These are phyloP conservation scores for Phylloporus sp. DNA, from an alignment of 768 basidiomycete species.

Conservation along the genomic window DNA sequence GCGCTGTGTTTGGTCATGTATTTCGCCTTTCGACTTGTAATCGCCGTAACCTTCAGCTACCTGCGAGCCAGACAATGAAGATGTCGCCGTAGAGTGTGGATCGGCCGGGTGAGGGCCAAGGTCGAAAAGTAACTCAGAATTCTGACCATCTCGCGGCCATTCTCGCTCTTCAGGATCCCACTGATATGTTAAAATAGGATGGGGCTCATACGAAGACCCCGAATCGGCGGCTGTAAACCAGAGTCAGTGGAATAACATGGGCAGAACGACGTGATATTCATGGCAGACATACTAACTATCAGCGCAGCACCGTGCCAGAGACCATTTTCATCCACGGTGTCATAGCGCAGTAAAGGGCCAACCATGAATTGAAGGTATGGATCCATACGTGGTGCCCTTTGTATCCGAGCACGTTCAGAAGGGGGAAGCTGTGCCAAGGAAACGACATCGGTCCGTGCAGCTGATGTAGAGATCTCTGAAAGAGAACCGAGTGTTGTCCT, in stretches of 20 bases:
- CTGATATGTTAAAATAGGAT: constrained; percentile 62
- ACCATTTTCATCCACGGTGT: constrained; percentile 74
- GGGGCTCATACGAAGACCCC: constrained; percentile 73
- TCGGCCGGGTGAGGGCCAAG: constrained; percentile 74
- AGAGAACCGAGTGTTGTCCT: constrained; percentile 27
- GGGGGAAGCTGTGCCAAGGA: constrained; percentile 52
- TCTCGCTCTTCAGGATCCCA: constrained; percentile 60
- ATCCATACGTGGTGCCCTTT: constrained; percentile 63
- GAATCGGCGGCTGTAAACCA: constrained; percentile 60
- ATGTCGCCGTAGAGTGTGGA: constrained; percentile 50
- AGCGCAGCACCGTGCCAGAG: constrained; percentile 88
- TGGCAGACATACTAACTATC: constrained; percentile 71
- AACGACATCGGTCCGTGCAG: constrained; percentile 15
- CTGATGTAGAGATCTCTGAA: constrained; percentile 2
- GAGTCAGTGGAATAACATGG: not conserved
- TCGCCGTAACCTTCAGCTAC: constrained; percentile 4
- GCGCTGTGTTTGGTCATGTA: constrained; percentile 36
- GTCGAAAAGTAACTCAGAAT: constrained; percentile 42
- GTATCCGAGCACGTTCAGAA: constrained; percentile 59
- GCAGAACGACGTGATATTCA: not conserved
- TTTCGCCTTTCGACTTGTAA: constrained; percentile 18
- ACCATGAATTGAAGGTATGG: constrained; percentile 90
- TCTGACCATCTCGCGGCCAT: constrained; percentile 13
- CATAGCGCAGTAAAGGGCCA: constrained; percentile 85
- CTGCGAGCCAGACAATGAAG: constrained; percentile 14